A percentile compares a stretch with the other conserved stretches of the same genome.
Conservation (phyloP, 495 filamentous ascomycete species). For the Pyronema domesticum region DNA sequence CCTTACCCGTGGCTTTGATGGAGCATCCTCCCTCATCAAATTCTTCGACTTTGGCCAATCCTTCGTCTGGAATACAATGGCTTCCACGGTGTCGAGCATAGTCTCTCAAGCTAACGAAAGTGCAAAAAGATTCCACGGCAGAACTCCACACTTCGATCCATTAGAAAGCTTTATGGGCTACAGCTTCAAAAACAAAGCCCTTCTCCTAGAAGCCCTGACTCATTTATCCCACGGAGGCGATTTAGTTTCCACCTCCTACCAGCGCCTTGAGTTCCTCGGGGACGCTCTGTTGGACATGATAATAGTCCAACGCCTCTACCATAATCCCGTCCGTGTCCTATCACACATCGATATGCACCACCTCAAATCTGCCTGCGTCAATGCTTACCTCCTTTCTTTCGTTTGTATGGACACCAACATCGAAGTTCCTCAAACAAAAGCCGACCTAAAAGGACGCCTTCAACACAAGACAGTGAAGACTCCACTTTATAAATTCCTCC, state of each 20-base stretch:
- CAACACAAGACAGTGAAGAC: constrained; percentile 20
- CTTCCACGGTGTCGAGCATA: constrained; percentile 21
- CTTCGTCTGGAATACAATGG: constrained; percentile 35
- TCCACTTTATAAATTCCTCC: constrained; percentile 53
- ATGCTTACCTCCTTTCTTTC: constrained; percentile 78
- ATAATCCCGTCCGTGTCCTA: constrained; percentile 30
- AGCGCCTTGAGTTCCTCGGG: constrained; percentile 81
- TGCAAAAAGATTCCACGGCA: background rate
- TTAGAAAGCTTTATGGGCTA: constrained; percentile 50
- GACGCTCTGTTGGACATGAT: constrained; percentile 74
- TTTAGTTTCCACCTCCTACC: constrained; percentile 44
- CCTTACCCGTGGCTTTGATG: constrained; percentile 47
- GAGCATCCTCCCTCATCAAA: constrained; percentile 45
- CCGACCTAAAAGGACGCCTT: constrained; percentile 1
- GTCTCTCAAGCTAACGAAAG: constrained; percentile 23
- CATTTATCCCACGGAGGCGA: constrained; percentile 51
- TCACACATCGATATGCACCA: constrained; percentile 52
- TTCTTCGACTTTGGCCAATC: constrained; percentile 55
- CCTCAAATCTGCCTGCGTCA: constrained; percentile 59
- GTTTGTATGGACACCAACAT: constrained; percentile 38
- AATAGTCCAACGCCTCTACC: constrained; percentile 39
- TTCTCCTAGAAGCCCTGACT: constrained; percentile 73
- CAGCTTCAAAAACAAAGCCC: constrained; percentile 46
- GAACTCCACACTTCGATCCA: constrained; percentile 13
- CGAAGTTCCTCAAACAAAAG: constrained; percentile 10